Evolutionary conservation across 768 basidiomycete species (phyloP), one percentile per base, ranked within the genome.

Genomic region (Solioccasus polychromus): DNA sequence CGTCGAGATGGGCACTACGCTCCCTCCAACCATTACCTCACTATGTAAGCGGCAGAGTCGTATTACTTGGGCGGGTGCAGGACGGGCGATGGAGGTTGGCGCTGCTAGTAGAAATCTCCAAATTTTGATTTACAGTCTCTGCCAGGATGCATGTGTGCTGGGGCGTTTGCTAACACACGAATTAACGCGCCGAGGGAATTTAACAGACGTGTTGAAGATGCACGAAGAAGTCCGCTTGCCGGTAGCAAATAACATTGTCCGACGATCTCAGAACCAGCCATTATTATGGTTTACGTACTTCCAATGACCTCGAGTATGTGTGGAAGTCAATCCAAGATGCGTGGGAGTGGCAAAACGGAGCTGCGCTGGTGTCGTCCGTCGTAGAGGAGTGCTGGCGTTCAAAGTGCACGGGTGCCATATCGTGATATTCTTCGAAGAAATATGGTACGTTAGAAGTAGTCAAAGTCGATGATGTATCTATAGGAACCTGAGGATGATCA

Each of bases 31-130:
- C 67, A 7, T 55, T 80, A 14, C 66, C 70, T 0, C 59, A 60
- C 5, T 77, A 68, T 48, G 69, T 68, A 1, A 54, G 56, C 18
- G 69, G 66, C 11, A 59, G 62, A 3, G 70, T 79, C 3, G 72
- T 69, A 8, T 59, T 82, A 9, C 55, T 74, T 4, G 79, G 77
- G 68, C 73, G 0, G 77, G 76, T 3, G 78, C 74, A 3, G 73
- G 75, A 4, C 75, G 74, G 43, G 75, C 76, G 1, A 69, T 78
- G n/a, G 78, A 78, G 59, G 75, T 74, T 32, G 11, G 58, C 38
- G 8, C 20, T 14, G 12, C 18, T 26, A 2, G 12, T 12, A n/a
- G n/a, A n/a, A n/a, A n/a, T n/a, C n/a, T n/a, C n/a, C n/a, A n/a
- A n/a, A n/a, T n/a, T n/a, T n/a, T n/a, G n/a, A n/a, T n/a, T n/a